A percentile compares a stretch with the other conserved stretches of the same genome.
Conservation (phyloP, 106 monocot species). For the Dactylorhiza incarnata region DNA sequence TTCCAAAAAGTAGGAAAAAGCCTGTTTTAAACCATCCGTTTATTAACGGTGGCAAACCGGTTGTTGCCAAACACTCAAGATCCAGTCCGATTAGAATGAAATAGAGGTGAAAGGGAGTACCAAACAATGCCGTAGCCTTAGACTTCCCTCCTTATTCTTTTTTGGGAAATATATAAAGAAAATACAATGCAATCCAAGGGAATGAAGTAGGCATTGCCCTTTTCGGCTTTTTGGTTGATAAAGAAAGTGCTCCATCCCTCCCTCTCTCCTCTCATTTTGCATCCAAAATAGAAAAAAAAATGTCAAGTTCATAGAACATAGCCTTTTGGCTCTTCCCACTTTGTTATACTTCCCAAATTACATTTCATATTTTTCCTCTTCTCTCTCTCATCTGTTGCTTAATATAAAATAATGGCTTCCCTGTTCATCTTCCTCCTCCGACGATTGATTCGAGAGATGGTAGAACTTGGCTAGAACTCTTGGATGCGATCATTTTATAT, state of each 20-base stretch:
- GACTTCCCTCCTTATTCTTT: constrained; percentile 7
- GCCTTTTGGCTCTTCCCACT: constrained; percentile 10
- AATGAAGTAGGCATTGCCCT: constrained; percentile 8
- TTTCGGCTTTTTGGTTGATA: not conserved
- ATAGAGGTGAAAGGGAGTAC: no score
- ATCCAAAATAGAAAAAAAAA: not conserved
- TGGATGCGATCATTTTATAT: not conserved
- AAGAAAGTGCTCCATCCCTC: not conserved
- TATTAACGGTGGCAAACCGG: no score
- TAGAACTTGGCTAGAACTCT: not conserved
- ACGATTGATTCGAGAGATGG: not conserved
- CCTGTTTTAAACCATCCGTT: no score
- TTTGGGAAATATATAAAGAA: constrained; percentile 18
- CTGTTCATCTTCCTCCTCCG: constrained; percentile 1
- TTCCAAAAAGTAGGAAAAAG: no score
- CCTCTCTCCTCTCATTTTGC: constrained; percentile 8
- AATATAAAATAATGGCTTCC: not conserved
- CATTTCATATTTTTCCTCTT: constrained; percentile 8
- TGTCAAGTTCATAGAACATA: constrained; percentile 25
- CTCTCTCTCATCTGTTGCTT: constrained; percentile 5
- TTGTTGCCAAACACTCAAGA: no score
- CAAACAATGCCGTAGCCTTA: not conserved
- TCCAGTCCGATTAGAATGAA: no score
- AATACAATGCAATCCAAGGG: constrained; percentile 26
- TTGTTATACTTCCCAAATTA: constrained; percentile 15